phyloP scores from a whole-genome alignment of 2,329 filamentous ascomycete species.

The Cercospora sojina region DNA sequence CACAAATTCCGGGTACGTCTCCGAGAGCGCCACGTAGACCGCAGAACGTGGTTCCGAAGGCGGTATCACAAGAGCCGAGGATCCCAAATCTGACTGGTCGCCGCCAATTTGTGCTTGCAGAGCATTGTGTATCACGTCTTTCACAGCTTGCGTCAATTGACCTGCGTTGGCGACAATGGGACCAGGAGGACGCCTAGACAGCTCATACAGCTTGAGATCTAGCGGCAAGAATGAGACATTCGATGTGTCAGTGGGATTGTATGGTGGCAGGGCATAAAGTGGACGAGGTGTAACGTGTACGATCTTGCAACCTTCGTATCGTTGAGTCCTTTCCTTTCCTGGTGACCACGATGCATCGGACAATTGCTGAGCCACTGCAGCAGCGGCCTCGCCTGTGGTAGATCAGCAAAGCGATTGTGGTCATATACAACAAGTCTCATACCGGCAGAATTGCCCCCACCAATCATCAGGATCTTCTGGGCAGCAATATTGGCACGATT shows the following conservation, averaged over 20 bases:
- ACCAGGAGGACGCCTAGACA: constrained; percentile 58
- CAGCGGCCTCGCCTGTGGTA: constrained; percentile 65
- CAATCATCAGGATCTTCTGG: constrained; percentile 69
- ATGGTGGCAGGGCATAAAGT: constrained; percentile 67
- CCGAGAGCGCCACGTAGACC: constrained; percentile 62
- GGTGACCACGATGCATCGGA: constrained; percentile 63
- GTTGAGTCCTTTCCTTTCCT: constrained; percentile 22
- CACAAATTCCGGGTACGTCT: constrained; percentile 72
- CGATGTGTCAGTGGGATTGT: constrained; percentile 41
- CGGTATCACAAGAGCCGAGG: constrained; percentile 27
- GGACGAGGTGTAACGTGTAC: constrained; percentile 69
- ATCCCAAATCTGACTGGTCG: constrained; percentile 44
- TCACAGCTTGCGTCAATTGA: constrained; percentile 57
- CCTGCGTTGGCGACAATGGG: constrained; percentile 65
- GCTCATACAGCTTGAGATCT: constrained; percentile 71
- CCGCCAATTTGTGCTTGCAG: constrained; percentile 43
- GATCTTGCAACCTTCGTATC: constrained; percentile 52
- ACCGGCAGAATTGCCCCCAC: constrained; percentile 74
- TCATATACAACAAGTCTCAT: background rate
- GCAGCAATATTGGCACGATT: constrained; percentile 31
- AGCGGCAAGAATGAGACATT: constrained; percentile 64
- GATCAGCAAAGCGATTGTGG: background rate
- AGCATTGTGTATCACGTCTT: constrained; percentile 31
- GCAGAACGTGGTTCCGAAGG: constrained; percentile 21
- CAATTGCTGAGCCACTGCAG: constrained; percentile 68